Conservation (phyloP, 495 filamentous ascomycete genomes). For the Aspergillus carlsbadensis region DNA sequence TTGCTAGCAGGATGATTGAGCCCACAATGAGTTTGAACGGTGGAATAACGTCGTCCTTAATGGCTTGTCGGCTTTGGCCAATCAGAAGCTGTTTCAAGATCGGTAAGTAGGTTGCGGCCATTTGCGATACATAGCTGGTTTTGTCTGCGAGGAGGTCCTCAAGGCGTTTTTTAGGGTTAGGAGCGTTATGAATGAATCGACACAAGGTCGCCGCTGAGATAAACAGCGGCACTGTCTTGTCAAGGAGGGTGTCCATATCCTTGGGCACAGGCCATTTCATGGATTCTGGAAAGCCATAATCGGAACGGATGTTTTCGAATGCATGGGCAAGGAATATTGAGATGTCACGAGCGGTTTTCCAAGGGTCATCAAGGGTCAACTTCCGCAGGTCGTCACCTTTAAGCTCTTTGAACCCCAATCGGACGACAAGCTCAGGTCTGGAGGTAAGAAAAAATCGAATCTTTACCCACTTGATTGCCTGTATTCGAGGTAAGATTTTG, state of each 20-base stretch:
- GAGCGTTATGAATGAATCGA: constrained; percentile 20
- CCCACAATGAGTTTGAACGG: constrained; percentile 28
- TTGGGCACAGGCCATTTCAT: constrained; percentile 37
- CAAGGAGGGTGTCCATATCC: constrained; percentile 11
- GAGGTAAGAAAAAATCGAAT: neutral
- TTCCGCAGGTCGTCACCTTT: constrained; percentile 7
- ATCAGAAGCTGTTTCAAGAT: constrained; percentile 26
- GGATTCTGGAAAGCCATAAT: constrained; percentile 3
- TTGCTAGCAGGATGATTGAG: constrained; percentile 17
- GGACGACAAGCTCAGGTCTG: neutral
- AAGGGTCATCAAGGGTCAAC: constrained; percentile 19
- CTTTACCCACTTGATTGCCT: neutral
- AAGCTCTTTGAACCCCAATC: neutral
- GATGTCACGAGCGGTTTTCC: constrained; percentile 26
- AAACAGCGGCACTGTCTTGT: constrained; percentile 26
- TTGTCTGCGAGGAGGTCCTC: constrained; percentile 11
- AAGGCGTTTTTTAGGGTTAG: constrained; percentile 16
- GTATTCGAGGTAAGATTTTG: neutral
- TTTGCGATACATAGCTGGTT: neutral
- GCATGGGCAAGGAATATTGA: constrained; percentile 16
- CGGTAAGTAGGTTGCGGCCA: constrained; percentile 31
- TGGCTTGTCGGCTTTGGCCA: constrained; percentile 6
- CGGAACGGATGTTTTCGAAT: constrained; percentile 14
- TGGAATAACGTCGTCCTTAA: constrained; percentile 15
- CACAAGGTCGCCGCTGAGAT: constrained; percentile 32